Base-by-base conservation (phyloP, 768 basidiomycete species). In the Tephrocybe sp. region DNA sequence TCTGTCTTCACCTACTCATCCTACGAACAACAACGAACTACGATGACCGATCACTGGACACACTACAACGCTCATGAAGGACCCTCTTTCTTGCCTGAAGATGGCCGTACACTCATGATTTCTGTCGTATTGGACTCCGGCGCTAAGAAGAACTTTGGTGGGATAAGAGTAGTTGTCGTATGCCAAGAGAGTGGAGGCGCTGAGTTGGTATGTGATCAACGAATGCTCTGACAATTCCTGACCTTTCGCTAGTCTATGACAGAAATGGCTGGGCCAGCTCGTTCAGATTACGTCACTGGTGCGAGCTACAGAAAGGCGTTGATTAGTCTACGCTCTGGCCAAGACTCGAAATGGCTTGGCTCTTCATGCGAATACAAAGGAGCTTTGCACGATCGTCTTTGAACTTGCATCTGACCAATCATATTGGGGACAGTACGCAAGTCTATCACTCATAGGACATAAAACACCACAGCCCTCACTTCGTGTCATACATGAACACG, bases 111-210 rank as follows among this genome's bases (percentile, higher is more conserved):
- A 5, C 37, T 51, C 10, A 51, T 51, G 50, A 39, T 55, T 18
- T 51, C 54, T 30, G 18, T 51, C 17, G 37, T 56, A 34, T 45
- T 51, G 7, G 54, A 56, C 14, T 32, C 54, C 25, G 54, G 46
- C n/a, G 34, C 46, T 15, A 34, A 37, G 26, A 32, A 18, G 10
- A 37, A 56, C 30, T 56, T 48, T 20, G 30, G 46, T 10, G 50
- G 54, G n/a, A 44, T 56, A 25, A 43, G 50, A 33, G 46, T 56
- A 23, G 11, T 56, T 6, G 32, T 56, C n/a, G 45, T 56, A 3
- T n/a, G 15, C 7, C 10, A 20, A 41, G 41, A 38, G 21, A 32
- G 14, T 8, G 40, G 26, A 20, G 40, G 45, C 12, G 14, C 25
- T 5, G 50, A 48, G 14, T 34, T 50, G 50, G 54, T 51, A 23